Percentiles rank a stretch among this genome's conserved stretches.
Evolutionary conservation across 768 basidiomycete species (phyloP).

Genomic region (Lentinula detonsa): DNA sequence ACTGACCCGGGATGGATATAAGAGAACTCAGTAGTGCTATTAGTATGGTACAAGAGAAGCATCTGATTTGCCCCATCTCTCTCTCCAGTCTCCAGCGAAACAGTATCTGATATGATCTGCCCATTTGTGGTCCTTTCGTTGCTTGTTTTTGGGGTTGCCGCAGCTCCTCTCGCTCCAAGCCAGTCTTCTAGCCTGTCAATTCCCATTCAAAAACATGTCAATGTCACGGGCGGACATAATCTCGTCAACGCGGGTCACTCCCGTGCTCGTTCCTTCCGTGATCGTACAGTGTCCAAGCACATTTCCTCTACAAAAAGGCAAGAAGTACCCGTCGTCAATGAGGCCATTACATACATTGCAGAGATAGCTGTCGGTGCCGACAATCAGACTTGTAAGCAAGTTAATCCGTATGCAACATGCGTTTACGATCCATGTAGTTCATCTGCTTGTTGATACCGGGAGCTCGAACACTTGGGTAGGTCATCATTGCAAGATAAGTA

Average conservation of each 20-base stretch:
- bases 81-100: background rate
- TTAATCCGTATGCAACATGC: too few species aligned
- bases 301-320: background rate
- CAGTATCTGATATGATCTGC: background rate
- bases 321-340: background rate
- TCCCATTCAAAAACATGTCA: background rate
- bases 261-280: background rate
- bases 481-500: conserved; percentile 6
- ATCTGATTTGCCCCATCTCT: background rate
- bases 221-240: background rate
- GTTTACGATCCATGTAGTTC: background rate
- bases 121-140: background rate
- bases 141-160: background rate
- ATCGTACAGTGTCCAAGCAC: background rate
- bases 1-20: background rate
- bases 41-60: background rate
- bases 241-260: background rate
- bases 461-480: conserved; percentile 74
- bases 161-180: background rate
- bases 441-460: conserved; percentile 56
- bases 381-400: background rate
- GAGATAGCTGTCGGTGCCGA: background rate
- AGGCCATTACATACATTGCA: background rate
- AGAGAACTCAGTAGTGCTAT: background rate
- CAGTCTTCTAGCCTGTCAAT: background rate